Percentiles rank a stretch among this genome's conserved stretches.
phyloP scores from a whole-genome alignment of 805 yeast genomes.

The Candida sonorensis region DNA sequence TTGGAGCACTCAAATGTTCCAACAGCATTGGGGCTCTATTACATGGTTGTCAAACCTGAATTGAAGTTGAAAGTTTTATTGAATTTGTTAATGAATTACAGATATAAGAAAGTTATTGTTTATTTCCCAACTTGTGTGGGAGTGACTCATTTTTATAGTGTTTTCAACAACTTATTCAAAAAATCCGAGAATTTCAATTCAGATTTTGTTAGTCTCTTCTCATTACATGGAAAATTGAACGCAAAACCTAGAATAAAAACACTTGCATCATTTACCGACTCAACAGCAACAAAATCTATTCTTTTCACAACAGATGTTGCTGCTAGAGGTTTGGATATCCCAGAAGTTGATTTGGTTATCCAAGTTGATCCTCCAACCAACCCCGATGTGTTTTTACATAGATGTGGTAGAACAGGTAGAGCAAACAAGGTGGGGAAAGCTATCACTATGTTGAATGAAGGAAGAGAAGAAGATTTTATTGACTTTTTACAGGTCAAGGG shows the following conservation, averaged over 20 bases:
- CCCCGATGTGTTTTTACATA: slow-evolving; percentile 83
- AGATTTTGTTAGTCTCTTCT: slow-evolving; percentile 38
- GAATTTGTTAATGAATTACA: slow-evolving; percentile 42
- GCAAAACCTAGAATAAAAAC: slow-evolving; percentile 75
- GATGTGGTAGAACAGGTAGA: slow-evolving; percentile 94
- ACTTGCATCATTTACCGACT: slow-evolving; percentile 49
- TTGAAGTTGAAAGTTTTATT: slow-evolving; percentile 55
- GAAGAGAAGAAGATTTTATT: slow-evolving; percentile 75
- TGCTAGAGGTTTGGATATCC: slow-evolving; percentile 92
- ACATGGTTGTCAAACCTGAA: slow-evolving; percentile 52
- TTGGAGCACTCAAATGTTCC: slow-evolving; percentile 46
- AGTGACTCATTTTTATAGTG: slow-evolving; percentile 68
- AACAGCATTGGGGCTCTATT: slow-evolving; percentile 52
- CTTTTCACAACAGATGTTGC: slow-evolving; percentile 97
- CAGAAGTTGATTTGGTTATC: slow-evolving; percentile 89
- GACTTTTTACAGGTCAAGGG: slow-evolving; percentile 73
- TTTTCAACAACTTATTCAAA: slow-evolving; percentile 38
- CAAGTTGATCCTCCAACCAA: slow-evolving; percentile 95
- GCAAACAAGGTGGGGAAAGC: slow-evolving; percentile 84
- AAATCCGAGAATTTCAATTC: slow-evolving; percentile 13
- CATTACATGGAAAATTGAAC: slow-evolving; percentile 88
- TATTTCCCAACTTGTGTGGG: slow-evolving; percentile 88
- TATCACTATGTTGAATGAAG: slow-evolving; percentile 61
- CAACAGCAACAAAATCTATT: slow-evolving; percentile 43
- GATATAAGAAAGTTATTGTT: slow-evolving; percentile 76